Base-by-base conservation (phyloP, 305 asterid species). In the Ilex paraguariensis region DNA sequence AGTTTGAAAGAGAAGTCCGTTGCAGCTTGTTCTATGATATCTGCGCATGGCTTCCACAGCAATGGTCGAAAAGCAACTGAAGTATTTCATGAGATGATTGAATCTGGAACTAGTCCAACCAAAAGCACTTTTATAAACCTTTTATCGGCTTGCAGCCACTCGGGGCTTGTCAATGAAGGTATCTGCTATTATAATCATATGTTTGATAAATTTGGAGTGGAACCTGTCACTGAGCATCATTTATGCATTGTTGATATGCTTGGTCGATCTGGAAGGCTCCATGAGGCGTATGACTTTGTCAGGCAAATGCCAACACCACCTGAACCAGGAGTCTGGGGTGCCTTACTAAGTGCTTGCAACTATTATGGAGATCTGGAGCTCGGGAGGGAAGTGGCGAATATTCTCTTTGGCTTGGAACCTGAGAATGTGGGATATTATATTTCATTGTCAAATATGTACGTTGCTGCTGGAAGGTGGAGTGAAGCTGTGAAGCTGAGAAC, bases 401-500 rank as follows among this genome's bases (percentile, higher is more conserved):
- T 77, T 11, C 64, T 82, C 7, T 77, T 87, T 44, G 7, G 12
- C 6, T 66, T 80, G 67, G 86, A 84, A 67, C 92, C 95, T 33
- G 84, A 73, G 36, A 87, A 87, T 39, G 84, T 73, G 5, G 77
- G 92, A 54, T 80, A 84, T 70, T 83, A 87, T 44, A 69, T 87
- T 8, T 66, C 78, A 2, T 61, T 81, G 61, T 77, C 84, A 62
- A 84, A 82, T 68, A 79, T 81, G 82, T 87, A 84, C 65, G 82
- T 81, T 15, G 79, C 74, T 56, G 86, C 85, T 54, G 87, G 87
- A 54, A 84, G 78, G 63, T 87, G 92, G 92, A 86, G 77, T 63
- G 89, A 84, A 61, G 90, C 91, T 61, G 82, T 83, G 70, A 84
- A 73, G 72, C 73, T 84, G 86, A 84, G 92, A 66, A 75, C 62